Base-by-base conservation (phyloP, 2,329 filamentous ascomycete genomes). In the Cladosporium velox region DNA sequence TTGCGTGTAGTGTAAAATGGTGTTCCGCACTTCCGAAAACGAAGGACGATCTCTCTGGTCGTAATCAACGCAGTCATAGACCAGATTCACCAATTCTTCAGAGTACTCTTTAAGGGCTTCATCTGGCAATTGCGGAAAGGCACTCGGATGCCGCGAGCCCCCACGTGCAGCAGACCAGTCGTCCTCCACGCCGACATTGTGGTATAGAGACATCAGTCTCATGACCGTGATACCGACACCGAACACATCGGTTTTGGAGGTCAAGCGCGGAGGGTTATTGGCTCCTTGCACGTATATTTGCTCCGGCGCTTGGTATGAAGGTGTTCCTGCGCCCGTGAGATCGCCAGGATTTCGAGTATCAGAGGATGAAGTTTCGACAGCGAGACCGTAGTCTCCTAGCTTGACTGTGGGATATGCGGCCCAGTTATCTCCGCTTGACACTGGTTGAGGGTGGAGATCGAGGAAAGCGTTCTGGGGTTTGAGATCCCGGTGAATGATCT, bases 391-490 rank as follows among this genome's bases (percentile, higher is more conserved):
- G 38, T 67, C 66, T 47, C 57, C 66, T 15, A 67, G 38, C 30
- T 65, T 38, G 24, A 49, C 10, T 14, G 38, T 44, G 4, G 58
- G 58, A 47, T 47, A 59, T 1, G 26, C 26, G n/a, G 38, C 38
- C 58, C 58, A 59, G 8, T 59, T 59, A 28, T 49, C 58, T 1
- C 26, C 6, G 4, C 11, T 21, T 4, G 38, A 26, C 10, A 15
- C 35, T 6, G 38, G 15, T 14, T 30, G 2, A 4, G 58, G 58
- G 41, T 58, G 55, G 6, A 18, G 34, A 5, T 44, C 47, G 12
- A 51, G 12, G 32, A 58, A 58, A 15, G 97, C 95, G 83, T 97
- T 97, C 84, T 97, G 93, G 0, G 93, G 93, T 82, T 97, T 97
- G 85, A 97, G 96, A 78, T 97, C 93, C 67, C 93, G 90, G 77